These are phyloP conservation scores for Mucor irregularis DNA, from an alignment of 371 early-diverging fungal species.

Conservation along the genomic window DNA sequence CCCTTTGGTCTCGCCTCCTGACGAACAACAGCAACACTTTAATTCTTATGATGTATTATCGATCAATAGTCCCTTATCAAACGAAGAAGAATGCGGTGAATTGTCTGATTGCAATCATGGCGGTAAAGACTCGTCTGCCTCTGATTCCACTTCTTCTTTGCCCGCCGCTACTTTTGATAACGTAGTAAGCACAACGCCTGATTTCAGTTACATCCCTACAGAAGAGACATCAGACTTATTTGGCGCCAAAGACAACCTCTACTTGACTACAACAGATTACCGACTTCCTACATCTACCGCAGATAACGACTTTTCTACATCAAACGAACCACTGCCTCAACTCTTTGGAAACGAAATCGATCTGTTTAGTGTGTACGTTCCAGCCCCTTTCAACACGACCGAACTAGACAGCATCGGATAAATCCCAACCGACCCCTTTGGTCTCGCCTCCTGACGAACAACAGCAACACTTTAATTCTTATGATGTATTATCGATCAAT, in stretches of 20 bases:
- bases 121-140: background rate
- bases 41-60: background rate
- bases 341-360: slow-evolving; percentile 14
- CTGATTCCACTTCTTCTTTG: background rate
- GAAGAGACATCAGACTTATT: background rate
- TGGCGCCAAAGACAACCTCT: background rate
- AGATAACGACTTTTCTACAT: background rate
- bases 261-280: background rate
- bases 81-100: background rate
- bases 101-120: background rate
- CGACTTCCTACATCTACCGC: background rate
- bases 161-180: background rate
- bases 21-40: background rate
- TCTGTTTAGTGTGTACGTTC: background rate
- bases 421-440: slow-evolving; percentile 5
- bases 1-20: background rate
- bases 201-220: background rate
- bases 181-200: background rate
- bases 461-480: background rate
- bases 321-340: slow-evolving; percentile 1
- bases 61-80: background rate
- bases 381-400: background rate
- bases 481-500: background rate
- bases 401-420: slow-evolving; percentile 14
- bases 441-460: background rate